Evolutionary conservation across 257 asterid species (phyloP).

Genomic region (Phtheirospermum japonicum): DNA sequence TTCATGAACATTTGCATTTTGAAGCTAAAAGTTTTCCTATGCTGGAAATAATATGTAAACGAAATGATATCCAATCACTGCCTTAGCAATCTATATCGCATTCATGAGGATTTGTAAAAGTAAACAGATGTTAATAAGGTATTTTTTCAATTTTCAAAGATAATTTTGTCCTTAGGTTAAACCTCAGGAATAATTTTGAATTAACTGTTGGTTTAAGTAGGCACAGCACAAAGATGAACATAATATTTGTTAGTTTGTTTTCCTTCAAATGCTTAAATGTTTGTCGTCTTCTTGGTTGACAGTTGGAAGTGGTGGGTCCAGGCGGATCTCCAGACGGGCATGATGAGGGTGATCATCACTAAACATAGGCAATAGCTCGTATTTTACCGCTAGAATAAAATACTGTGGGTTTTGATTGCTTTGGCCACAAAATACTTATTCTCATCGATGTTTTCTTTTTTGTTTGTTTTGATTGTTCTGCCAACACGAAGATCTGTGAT

Average conservation of each 20-base stretch:
- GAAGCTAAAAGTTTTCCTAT: too few relatives aligned
- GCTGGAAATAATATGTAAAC: too few relatives aligned
- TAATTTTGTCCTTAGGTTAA: background rate
- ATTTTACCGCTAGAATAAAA: conserved; percentile 46
- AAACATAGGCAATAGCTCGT: conserved; percentile 27
- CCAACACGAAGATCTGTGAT: too few relatives aligned
- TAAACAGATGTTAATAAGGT: too few relatives aligned
- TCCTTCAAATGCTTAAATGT: background rate
- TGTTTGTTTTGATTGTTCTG: conserved; percentile 27
- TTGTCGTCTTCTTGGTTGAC: conserved; percentile 22
- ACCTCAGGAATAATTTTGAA: background rate
- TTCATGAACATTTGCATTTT: too few relatives aligned
- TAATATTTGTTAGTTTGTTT: background rate
- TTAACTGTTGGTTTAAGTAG: background rate
- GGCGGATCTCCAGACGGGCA: conserved; percentile 88
- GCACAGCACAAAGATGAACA: too few relatives aligned
- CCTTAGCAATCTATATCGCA: conserved; percentile 2
- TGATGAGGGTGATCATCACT: conserved; percentile 57
- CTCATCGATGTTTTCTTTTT: conserved; percentile 25
- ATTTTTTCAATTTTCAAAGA: too few relatives aligned
- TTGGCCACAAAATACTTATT: conserved; percentile 36
- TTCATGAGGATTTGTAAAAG: background rate
- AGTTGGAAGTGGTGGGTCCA: conserved; percentile 87
- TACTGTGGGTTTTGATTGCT: conserved; percentile 34
- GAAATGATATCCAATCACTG: conserved; percentile 7